A percentile compares a stretch with the other conserved stretches of the same genome.
Conservation (phyloP, 2,329 filamentous ascomycete genomes). For the Trichoderma sp. region DNA sequence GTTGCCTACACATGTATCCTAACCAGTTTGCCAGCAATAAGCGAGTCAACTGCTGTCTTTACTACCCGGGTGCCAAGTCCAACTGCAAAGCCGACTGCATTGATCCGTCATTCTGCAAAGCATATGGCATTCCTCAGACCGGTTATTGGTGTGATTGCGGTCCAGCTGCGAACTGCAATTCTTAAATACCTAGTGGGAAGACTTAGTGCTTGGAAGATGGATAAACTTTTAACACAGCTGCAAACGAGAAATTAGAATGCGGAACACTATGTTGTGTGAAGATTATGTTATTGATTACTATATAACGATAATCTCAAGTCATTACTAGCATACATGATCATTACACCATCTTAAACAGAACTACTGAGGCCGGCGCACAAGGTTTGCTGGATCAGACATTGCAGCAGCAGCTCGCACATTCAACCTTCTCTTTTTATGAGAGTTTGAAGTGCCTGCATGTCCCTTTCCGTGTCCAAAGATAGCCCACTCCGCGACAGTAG, state of each 20-base stretch:
- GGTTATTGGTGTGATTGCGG: neutral
- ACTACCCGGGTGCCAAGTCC: neutral
- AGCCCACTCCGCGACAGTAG: slow-evolving; percentile 30
- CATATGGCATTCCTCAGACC: neutral
- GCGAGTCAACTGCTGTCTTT: neutral
- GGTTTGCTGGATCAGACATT: slow-evolving; percentile 6
- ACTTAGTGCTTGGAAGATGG: neutral
- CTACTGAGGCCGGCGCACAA: slow-evolving; percentile 3
- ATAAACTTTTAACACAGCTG: neutral
- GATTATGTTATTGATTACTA: slow-evolving; percentile 14
- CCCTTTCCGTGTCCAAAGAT: slow-evolving; percentile 24
- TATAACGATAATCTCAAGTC: neutral
- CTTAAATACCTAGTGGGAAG: neutral
- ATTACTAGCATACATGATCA: slow-evolving; percentile 1
- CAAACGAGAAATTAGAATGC: neutral
- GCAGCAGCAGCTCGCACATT: slow-evolving; percentile 3
- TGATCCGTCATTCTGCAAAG: neutral
- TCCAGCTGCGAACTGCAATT: neutral
- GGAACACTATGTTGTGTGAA: neutral
- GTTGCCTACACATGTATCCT: neutral
- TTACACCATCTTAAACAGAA: neutral
- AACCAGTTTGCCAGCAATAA: neutral
- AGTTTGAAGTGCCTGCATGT: neutral
- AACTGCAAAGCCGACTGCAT: neutral
- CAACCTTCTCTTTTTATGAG: slow-evolving; percentile 5